Conservation (phyloP, 345 rosid species). For the Syzygium jambos region DNA sequence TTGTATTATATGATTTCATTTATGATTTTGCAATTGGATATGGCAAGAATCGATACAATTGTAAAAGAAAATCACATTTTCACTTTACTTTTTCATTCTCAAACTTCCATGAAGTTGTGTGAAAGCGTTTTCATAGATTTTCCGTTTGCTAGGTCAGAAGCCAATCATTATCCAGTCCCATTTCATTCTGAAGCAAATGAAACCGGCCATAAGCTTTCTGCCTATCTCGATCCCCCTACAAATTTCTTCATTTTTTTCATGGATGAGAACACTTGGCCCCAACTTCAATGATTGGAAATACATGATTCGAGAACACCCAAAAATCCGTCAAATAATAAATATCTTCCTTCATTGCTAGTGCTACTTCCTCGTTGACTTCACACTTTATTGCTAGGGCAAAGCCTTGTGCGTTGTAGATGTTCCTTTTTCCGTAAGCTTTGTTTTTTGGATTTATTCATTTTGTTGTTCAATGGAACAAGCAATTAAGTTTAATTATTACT, state of each 20-base stretch:
- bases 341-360: not conserved
- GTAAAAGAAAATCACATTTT: not conserved
- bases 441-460: not conserved
- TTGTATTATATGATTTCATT: not conserved
- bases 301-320: no score
- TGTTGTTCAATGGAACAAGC: not conserved
- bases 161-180: no score
- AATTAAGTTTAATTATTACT: not conserved
- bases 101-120: not conserved
- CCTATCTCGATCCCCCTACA: no score
- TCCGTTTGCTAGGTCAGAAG: no score
- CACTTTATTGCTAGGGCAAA: not conserved
- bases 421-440: not conserved
- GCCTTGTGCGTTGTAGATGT: not conserved
- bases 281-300: no score
- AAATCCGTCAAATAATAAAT: not conserved
- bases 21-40: not conserved
- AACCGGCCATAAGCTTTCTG: no score
- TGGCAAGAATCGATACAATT: not conserved
- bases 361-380: not conserved
- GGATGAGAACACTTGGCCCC: no score
- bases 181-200: no score
- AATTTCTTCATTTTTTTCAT: no score
- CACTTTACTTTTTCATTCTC: not conserved
- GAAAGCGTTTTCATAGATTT: no score